Evolutionary conservation across 1,139 yeast species (phyloP), one percentile per base, ranked within the genome.

Genomic region (Pichia kudriavzevii): DNA sequence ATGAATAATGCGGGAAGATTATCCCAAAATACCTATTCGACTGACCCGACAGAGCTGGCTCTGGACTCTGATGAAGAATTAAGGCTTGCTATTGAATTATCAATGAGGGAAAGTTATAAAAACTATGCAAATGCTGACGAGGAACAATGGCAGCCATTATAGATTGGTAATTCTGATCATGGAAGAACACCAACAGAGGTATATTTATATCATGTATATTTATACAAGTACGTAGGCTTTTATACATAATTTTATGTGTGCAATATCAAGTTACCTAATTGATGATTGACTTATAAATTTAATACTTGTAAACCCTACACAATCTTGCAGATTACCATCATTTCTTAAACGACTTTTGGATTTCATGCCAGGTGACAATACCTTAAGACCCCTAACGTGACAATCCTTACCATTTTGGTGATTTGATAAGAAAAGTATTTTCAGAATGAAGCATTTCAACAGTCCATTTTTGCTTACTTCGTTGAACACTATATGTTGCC

Each of bases 391-490:
- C 35, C 98, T 59, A 7, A 93, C 66, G 55, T 87, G 97, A 2
- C 95, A 80, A 57, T 93, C 99, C 53, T 91, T 91, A 30, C 99
- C 99, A 54, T 85, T 91, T 53, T 88, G 97, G 51, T 87, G 96
- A 52, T 91, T 93, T 1, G 85, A 73, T 20, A 78, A 63, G 18
- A 93, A 69, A n/a, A 72, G 61, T 19, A 93, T 53, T 43, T 85
- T 74, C 7, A 91, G 60, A 48, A 79, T 66, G 49, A 80, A 84
- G 41, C 95, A 78, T 48, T 82, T 79, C 38, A 88, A 60, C 0
- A 79, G 72, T 2, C 73, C 76, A 22, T 65, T 76, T 27, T 61
- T 63, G 35, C 87, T 59, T 3, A 72, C 67, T 5, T 79, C 76
- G 36, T 73, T 73, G 55, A 87, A 79, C 3, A 69, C 67, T 10